These are phyloP conservation scores for Schizochytrium sp. DNA, from an alignment of 108 stramenopile genomes.

Conservation along the genomic window DNA sequence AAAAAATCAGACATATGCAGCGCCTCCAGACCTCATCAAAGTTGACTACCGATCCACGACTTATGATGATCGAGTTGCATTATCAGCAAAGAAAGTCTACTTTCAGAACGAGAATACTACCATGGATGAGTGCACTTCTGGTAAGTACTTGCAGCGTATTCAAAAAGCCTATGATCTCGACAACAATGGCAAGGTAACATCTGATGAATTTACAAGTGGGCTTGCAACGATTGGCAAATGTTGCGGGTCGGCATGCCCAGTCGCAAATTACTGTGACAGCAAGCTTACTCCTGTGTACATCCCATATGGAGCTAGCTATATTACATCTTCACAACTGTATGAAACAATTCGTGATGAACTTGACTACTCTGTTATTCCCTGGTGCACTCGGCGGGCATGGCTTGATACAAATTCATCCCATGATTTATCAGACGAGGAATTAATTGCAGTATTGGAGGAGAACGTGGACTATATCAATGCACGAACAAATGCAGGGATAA, in stretches of 20 bases:
- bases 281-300: neutral
- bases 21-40: neutral
- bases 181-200: slow-evolving; percentile 9
- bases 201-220: neutral
- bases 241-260: slow-evolving; percentile 20
- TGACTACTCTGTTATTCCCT: slow-evolving; percentile 39
- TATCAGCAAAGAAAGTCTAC: neutral
- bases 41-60: slow-evolving; percentile 45
- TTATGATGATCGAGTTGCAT: slow-evolving; percentile 3
- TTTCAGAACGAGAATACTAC: neutral
- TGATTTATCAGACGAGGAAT: neutral
- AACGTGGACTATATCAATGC: neutral
- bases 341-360: neutral
- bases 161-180: slow-evolving; percentile 30
- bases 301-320: slow-evolving; percentile 1
- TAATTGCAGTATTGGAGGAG: neutral
- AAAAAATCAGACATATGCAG: neutral
- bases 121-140: neutral
- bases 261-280: neutral
- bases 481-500: neutral
- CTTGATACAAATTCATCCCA: neutral
- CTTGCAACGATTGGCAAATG: neutral
- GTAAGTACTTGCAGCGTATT: slow-evolving; percentile 2
- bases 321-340: neutral
- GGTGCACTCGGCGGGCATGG: neutral